Evolutionary conservation across 176 grass and related monocot genomes (phyloP), one percentile per base, ranked within the genome.

Genomic region (Coix lacrymajobi): DNA sequence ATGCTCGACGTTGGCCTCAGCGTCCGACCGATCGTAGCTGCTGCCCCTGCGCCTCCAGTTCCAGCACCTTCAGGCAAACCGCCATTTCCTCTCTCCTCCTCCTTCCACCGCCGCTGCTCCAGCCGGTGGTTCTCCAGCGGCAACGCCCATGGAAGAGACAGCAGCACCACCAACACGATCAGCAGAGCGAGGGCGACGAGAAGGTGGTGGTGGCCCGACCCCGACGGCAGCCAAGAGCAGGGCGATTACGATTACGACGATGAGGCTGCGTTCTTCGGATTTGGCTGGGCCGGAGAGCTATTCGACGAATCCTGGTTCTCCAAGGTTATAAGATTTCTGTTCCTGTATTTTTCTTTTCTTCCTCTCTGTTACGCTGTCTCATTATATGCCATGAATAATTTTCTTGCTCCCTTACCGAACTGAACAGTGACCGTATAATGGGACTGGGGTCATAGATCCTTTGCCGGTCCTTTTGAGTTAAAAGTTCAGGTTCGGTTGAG

Each of bases 231-330:
- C 44, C 44, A 28, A 30, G 69, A 48, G 12, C 17, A 34, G 4
- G 46, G 37, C 8, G 81, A 83, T 4, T 12, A 43, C 5, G 76
- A 44, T 6, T 19, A 65, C 8, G 58, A 52, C 13, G 77, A 79
- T 10, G 43, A 66, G 45, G 31, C 17, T 46, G 44, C 31, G 37
- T 22, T 48, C 41, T n/a, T 31, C 17, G 39, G 62, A 22, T 26
- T 67, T 1, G 77, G 44, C 6, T 41, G 41, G 29, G 64, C 43
- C 8, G 41, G 15, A 37, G 51, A 68, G 38, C 24, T 70, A 54
- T 76, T 87, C 52, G 85, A 82, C 51, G 85, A 87, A 79, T 79
- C 85, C 62, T 87, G 85, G 85, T 87, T 87, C 73, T 62, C 51
- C 85, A 87, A 82, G 85, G 85, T 87, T 25, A 58, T 11, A 25